Evolutionary conservation across 2,329 filamentous ascomycete genomes (phyloP).

Genomic region (Beauveria caledonica): DNA sequence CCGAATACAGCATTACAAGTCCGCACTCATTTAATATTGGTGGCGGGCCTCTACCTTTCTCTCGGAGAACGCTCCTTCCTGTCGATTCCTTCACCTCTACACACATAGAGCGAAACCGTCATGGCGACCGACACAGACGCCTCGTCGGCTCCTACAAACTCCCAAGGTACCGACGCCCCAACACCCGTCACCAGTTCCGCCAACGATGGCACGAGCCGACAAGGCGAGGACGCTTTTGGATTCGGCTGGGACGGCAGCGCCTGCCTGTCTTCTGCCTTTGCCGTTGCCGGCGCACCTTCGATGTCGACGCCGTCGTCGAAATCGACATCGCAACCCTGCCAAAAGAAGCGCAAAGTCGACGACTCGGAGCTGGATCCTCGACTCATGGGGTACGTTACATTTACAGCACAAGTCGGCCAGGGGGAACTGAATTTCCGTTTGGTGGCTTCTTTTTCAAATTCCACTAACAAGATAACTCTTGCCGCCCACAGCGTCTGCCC

Average conservation of each 20-base stretch:
- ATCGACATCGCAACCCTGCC: not conserved
- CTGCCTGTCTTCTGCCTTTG: not conserved
- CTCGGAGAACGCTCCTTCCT: not conserved
- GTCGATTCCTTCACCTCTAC: not conserved
- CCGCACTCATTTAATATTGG: not conserved
- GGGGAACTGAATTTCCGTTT: not conserved
- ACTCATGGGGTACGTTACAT: conserved; percentile 4
- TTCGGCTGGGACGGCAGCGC: conserved; percentile 11
- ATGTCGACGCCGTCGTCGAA: not conserved
- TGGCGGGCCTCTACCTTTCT: not conserved
- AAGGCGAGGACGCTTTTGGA: conserved; percentile 2
- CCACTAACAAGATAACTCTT: not conserved
- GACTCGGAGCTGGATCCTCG: conserved; percentile 2
- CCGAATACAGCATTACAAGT: not conserved
- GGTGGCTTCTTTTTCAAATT: no score
- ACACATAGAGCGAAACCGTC: not conserved
- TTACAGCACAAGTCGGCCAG: not conserved
- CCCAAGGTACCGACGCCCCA: conserved; percentile 7
- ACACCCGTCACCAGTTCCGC: conserved; percentile 10
- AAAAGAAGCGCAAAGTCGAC: conserved; percentile 9
- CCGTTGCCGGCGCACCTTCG: not conserved
- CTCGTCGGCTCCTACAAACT: conserved; percentile 10
- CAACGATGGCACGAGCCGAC: conserved; percentile 10
- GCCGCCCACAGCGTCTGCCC: conserved; percentile 1
- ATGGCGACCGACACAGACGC: conserved; percentile 11